Percentiles rank a stretch among this genome's conserved stretches.
Evolutionary conservation across 2,329 filamentous ascomycete species (phyloP).

Genomic region (Gnomoniopsis sp.): DNA sequence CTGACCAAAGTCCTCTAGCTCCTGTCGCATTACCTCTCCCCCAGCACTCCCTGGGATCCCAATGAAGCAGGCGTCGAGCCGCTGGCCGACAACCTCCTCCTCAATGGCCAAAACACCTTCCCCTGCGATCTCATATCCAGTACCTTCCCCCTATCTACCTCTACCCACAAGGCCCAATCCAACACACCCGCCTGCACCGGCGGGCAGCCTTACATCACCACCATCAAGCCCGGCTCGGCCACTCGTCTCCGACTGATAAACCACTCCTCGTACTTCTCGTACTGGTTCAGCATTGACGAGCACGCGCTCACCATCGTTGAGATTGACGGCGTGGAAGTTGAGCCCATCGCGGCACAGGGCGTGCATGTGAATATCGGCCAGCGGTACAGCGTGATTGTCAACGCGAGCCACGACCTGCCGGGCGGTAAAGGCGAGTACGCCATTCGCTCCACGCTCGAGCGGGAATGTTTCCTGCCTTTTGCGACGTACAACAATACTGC

Average conservation of each 20-base stretch:
- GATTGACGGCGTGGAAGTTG: conserved; percentile 37
- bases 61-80: conserved; percentile 36
- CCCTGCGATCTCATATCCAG: conserved; percentile 30
- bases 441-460: conserved; percentile 33
- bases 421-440: conserved; percentile 28
- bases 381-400: conserved; percentile 34
- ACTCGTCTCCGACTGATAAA: conserved; percentile 37
- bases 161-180: conserved; percentile 10
- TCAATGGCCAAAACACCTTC: conserved; percentile 36
- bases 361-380: conserved; percentile 38
- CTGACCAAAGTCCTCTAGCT: conserved; percentile 18
- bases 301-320: conserved; percentile 36
- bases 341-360: conserved; percentile 29
- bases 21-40: conserved; percentile 28
- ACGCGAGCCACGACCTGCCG: conserved; percentile 29
- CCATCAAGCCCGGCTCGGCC: conserved; percentile 24
- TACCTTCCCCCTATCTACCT: conserved; percentile 20
- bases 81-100: conserved; percentile 36
- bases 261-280: conserved; percentile 34
- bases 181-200: conserved; percentile 25
- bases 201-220: conserved; percentile 30
- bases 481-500: conserved; percentile 28
- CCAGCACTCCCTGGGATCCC: conserved; percentile 32
- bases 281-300: conserved; percentile 37
- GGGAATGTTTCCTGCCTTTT: conserved; percentile 33